Conservation (phyloP, 2,329 filamentous ascomycete species). For the Penicillium sp. region DNA sequence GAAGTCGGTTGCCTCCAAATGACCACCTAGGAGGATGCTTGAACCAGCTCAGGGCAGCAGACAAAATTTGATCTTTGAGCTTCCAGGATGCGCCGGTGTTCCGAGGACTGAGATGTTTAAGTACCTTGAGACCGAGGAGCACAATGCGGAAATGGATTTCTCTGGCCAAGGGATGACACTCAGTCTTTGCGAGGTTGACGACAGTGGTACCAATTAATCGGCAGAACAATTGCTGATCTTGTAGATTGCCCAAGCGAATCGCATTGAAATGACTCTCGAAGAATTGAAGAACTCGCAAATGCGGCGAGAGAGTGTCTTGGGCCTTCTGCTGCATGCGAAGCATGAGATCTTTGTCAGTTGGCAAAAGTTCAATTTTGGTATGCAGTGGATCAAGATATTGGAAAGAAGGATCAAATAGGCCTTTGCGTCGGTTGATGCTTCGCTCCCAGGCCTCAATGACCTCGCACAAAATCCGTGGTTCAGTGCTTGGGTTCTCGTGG, state of each 20-base stretch:
- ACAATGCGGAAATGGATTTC: constrained; percentile 91
- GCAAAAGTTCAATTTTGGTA: constrained; percentile 86
- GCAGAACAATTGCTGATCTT: constrained; percentile 78
- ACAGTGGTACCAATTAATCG: constrained; percentile 79
- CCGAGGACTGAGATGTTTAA: constrained; percentile 67
- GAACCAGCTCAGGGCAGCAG: constrained; percentile 89
- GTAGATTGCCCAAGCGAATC: constrained; percentile 77
- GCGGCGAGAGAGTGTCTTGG: constrained; percentile 82
- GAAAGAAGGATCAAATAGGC: constrained; percentile 76
- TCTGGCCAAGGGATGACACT: constrained; percentile 80
- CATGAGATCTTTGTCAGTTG: constrained; percentile 76
- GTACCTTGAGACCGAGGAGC: constrained; percentile 75
- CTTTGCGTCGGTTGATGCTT: constrained; percentile 73
- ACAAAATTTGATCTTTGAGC: constrained; percentile 85
- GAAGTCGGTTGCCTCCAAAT: constrained; percentile 89
- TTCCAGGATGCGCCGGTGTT: constrained; percentile 72
- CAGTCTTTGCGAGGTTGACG: constrained; percentile 68
- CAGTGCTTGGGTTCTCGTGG: constrained; percentile 88
- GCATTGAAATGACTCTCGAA: constrained; percentile 94
- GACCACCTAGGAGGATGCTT: constrained; percentile 82
- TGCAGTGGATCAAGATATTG: constrained; percentile 85
- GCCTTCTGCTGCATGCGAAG: constrained; percentile 74
- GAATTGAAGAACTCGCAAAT: constrained; percentile 83
- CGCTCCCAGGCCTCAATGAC: constrained; percentile 90
- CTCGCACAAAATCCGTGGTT: constrained; percentile 80